phyloP scores from a whole-genome alignment of 2,329 filamentous ascomycete genomes.

The Epichloe scottii region DNA sequence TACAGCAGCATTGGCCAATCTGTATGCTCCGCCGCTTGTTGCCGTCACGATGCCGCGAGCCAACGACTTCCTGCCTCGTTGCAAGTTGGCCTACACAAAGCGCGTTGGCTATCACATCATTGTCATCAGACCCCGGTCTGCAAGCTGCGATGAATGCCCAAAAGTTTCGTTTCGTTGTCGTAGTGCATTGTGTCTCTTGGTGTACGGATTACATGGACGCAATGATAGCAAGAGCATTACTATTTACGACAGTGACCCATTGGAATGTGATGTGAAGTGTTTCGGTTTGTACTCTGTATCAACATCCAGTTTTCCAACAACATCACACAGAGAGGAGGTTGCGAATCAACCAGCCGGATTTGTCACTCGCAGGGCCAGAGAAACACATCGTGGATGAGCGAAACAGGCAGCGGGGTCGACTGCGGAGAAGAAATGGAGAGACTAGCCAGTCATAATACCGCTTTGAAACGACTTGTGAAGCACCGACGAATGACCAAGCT shows the following conservation, averaged over 20 bases:
- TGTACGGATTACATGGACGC: too few relatives aligned
- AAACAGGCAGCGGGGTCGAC: neutral
- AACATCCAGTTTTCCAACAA: neutral
- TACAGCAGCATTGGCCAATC: neutral
- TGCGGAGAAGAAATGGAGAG: neutral
- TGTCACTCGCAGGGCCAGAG: neutral
- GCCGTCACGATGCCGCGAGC: neutral
- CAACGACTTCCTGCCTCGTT: neutral
- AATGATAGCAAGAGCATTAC: too few relatives aligned
- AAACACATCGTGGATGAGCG: neutral
- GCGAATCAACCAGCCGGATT: too few relatives aligned
- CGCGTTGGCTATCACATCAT: neutral
- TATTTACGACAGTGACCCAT: too few relatives aligned
- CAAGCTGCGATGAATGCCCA: neutral
- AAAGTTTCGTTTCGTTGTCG: neutral
- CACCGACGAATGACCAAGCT: too few relatives aligned
- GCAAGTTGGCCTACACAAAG: too few relatives aligned
- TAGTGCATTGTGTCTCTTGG: too few relatives aligned
- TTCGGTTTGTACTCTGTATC: neutral
- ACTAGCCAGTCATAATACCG: neutral
- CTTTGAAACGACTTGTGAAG: too few relatives aligned
- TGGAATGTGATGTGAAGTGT: neutral
- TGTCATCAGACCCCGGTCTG: neutral
- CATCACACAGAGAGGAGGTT: too few relatives aligned
- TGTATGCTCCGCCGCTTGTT: neutral